Evolutionary conservation across 2,329 filamentous ascomycete species (phyloP).

Genomic region (Colletotrichum karsti): DNA sequence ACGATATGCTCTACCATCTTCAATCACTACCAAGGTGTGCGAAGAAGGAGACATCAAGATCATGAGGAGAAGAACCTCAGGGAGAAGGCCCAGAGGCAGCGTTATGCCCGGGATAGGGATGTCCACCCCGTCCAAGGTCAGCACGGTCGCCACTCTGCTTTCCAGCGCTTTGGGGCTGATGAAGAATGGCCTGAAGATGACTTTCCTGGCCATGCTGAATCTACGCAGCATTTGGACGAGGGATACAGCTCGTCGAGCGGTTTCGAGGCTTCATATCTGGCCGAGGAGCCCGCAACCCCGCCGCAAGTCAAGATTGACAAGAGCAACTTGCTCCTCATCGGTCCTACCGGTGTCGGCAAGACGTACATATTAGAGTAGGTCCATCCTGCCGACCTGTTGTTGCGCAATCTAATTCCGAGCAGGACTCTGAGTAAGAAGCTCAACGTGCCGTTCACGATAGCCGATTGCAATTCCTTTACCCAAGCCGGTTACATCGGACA

Average conservation of each 20-base stretch:
- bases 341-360: slow-evolving; percentile 94
- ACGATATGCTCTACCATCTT: slow-evolving; percentile 92
- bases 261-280: slow-evolving; percentile 55
- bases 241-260: slow-evolving; percentile 27
- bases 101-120: slow-evolving; percentile 74
- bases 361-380: slow-evolving; percentile 84
- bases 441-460: slow-evolving; percentile 95
- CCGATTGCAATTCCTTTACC: slow-evolving; percentile 94
- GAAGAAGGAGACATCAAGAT: slow-evolving; percentile 81
- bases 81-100: slow-evolving; percentile 76
- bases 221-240: slow-evolving; percentile 51
- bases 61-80: slow-evolving; percentile 64
- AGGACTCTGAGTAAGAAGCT: slow-evolving; percentile 91
- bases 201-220: slow-evolving; percentile 60
- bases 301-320: slow-evolving; percentile 84
- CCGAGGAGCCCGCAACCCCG: slow-evolving; percentile 53
- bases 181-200: slow-evolving; percentile 56
- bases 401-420: slow-evolving; percentile 30
- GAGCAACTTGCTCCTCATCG: slow-evolving; percentile 90
- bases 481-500: slow-evolving; percentile 98
- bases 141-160: slow-evolving; percentile 39
- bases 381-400: background rate
- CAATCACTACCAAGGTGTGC: slow-evolving; percentile 93
- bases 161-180: slow-evolving; percentile 43
- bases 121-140: slow-evolving; percentile 83